Percentiles rank a stretch among this genome's conserved stretches.
These are phyloP conservation scores for Arthrinium phaeospermum DNA, from an alignment of 2,329 filamentous ascomycete species.

Conservation along the genomic window DNA sequence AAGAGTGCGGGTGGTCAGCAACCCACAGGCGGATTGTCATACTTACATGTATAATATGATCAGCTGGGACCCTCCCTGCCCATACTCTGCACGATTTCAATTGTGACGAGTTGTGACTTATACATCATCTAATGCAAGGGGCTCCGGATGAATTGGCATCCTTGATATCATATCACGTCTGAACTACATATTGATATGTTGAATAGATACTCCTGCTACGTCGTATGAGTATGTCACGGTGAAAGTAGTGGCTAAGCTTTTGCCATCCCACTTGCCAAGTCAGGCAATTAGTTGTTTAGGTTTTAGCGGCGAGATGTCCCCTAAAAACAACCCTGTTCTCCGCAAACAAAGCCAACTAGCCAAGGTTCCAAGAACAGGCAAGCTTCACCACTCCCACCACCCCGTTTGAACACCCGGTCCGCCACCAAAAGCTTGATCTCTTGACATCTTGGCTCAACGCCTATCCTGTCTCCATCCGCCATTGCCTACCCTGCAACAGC, in stretches of 20 bases:
- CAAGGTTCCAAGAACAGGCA: background rate
- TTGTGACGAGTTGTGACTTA: background rate
- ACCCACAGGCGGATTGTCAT: background rate
- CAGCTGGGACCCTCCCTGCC: background rate
- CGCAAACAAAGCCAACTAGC: background rate
- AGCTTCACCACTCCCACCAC: background rate
- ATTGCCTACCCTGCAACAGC: background rate
- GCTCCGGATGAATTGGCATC: background rate
- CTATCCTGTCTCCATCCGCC: background rate
- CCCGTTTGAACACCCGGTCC: background rate
- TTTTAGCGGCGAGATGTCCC: background rate
- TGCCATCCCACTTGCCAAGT: slow-evolving; percentile 4
- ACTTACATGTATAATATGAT: background rate
- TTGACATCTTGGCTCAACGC: background rate
- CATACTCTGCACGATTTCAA: background rate
- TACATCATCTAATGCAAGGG: background rate
- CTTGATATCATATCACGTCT: background rate
- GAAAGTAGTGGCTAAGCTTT: background rate
- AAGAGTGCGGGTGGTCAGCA: background rate
- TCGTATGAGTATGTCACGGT: too few relatives aligned
- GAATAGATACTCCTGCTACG: too few relatives aligned
- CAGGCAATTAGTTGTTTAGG: background rate
- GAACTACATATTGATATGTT: too few relatives aligned
- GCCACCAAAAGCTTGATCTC: slow-evolving; percentile 11
- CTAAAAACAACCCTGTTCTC: background rate